Base-by-base conservation (phyloP, 2,329 filamentous ascomycete species). In the Thelonectria discophora region DNA sequence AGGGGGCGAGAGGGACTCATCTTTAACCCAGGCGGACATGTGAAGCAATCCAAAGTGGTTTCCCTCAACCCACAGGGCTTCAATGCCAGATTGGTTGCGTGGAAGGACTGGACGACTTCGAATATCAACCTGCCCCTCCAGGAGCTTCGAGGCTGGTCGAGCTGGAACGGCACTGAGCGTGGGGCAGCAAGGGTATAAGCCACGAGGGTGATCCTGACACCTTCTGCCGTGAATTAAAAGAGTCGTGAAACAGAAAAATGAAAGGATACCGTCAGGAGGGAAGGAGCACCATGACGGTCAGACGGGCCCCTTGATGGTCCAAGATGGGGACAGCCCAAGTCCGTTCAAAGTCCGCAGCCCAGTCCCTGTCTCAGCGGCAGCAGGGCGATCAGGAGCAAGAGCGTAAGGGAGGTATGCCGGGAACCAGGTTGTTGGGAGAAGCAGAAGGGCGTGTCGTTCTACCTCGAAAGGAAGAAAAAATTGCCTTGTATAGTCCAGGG, bases 21-120 rank as follows among this genome's bases (percentile, higher is more conserved):
- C 57, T 43, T 68, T 68, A 42, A 70, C 30, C 68, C 66, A 66
- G 42, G 62, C 55, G 48, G 66, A 65, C 68, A 70, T 69, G 56
- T 59, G 55, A 53, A 57, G 32, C 49, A 43, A 12, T 46, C 10
- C 1, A 13, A 15, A 18, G 27, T 34, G 13, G 5, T 43, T 53
- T 17, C 11, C 8, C 40, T 32, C 34, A 48, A 7, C 50, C 12
- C 32, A 37, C 17, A 45, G 48, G 15, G 42, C 15, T 49, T 43
- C 15, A 49, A 37, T 39, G 17, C 45, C n/a, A 12, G 21, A 21
- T 24, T 27, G 11, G 30, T 37, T 18, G 21, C 11, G 30, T 11
- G 53, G n/a, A 47, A 27, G 21, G 32, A 30, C 32, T 55, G 12
- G 21, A 42, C 15, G 34, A n/a, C 17, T 20, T 27, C 32, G 15